Conservation (phyloP, 2,329 filamentous ascomycete species). For the Fusarium odoratissimum region DNA sequence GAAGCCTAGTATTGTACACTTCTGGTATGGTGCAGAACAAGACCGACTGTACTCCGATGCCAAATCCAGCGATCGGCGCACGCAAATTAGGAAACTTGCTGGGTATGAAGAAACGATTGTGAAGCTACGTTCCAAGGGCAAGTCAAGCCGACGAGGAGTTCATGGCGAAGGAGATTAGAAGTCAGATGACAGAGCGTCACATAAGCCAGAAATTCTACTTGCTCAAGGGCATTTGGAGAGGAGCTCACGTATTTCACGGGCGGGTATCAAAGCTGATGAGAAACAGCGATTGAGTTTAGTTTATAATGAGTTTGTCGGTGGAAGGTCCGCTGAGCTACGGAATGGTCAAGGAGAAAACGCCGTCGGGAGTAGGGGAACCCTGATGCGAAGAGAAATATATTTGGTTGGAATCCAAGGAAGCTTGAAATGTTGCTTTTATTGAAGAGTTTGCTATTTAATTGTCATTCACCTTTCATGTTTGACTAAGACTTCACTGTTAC, state of each 20-base stretch:
- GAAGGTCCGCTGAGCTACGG: neutral
- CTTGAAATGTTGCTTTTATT: no score
- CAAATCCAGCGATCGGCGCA: neutral
- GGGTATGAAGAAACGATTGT: neutral
- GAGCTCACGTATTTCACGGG: neutral
- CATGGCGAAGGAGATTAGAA: neutral
- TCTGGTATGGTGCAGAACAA: neutral
- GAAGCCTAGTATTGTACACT: neutral
- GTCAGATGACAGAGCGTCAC: neutral
- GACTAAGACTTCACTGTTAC: no score
- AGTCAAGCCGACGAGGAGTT: neutral
- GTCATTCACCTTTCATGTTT: no score
- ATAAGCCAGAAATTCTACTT: neutral
- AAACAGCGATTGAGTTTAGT: neutral
- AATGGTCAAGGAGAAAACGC: neutral
- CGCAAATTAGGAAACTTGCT: neutral
- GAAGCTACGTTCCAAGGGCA: neutral
- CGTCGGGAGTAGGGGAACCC: neutral
- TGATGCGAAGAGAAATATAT: neutral
- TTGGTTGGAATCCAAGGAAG: no score
- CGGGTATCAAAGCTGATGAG: conserved; percentile 1
- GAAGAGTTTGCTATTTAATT: no score
- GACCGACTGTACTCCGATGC: neutral
- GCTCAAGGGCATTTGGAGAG: neutral
- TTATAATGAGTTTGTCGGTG: conserved; percentile 4